Base-by-base conservation (phyloP, 2,329 filamentous ascomycete species). In the Alternaria angustiovoidea region DNA sequence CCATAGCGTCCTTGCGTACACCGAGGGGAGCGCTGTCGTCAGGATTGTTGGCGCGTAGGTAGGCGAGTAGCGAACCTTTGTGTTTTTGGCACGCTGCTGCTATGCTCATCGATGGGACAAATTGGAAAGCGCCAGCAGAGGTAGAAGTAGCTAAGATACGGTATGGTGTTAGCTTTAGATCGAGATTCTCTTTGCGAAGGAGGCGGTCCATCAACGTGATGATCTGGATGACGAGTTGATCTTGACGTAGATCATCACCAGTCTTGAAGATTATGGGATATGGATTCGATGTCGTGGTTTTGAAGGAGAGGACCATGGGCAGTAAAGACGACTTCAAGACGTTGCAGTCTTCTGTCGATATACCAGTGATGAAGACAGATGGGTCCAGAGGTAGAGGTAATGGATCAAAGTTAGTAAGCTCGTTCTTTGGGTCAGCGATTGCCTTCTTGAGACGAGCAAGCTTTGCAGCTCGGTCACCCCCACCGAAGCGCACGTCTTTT, bases 211-310 rank as follows among this genome's bases (percentile, higher is more conserved):
- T 99, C 16, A 99, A 86, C 0, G 93, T 96, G 76, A 99, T 97
- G 73, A 98, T 98, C 73, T 92, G 95, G 55, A 99, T 96, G 36
- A 99, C 94, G 2, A 99, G 87, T 75, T 99, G 95, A 74, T 99
- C 95, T 79, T 99, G 95, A 14, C 95, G 91, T 52, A 99, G 84
- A 75, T 99, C 95, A 75, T 99, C 95, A 36, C 95, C 95, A 1
- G 93, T 93, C 79, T 99, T 99, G 87, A 99, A 99, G 54, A 98
- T 91, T 65, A 99, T 91, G 9, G 94, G 91, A 75, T 98, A 99
- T 61, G 89, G 91, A 39, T 85, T 86, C 7, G 91, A 92, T 2
- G 87, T 87, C 0, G 87, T 85, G 0, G 94, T 96, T 73, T 91
- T 94, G 81, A 98, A 97, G 9, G 91, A 92, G 61, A 97, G 88